Base-by-base conservation (phyloP, 2,329 filamentous ascomycete species). In the Talaromyces albobiverticillius region DNA sequence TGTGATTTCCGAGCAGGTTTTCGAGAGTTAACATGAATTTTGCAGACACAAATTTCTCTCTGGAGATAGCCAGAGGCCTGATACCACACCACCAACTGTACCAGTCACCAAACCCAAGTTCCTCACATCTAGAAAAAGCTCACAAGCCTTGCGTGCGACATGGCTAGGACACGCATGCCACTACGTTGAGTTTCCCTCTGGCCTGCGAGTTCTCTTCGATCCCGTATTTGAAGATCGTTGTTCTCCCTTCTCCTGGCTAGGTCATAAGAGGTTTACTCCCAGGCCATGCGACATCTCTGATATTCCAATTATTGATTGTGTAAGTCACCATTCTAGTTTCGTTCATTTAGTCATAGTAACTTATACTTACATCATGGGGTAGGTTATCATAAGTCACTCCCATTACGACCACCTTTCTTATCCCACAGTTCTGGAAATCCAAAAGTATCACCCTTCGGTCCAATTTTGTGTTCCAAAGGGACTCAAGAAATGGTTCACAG, bases 141-240 rank as follows among this genome's bases (percentile, higher is more conserved):
- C 52, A 3, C 43, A 45, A 26, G 43, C 56, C 36, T 16, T 57
- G 29, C 83, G 89, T 50, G 88, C 90, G 18, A 95, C 90, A 32
- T 95, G 90, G 90, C 83, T 95, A 4, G 91, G 91, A 45, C 91
- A 95, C 68, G 90, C 90, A 7, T 95, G 89, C 75, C 94, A 90
- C 75, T 90, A 88, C 63, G 81, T 93, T 64, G 90, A 95, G 70
- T 95, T 89, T 65, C 89, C 90, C 4, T 81, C 81, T 11, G 90
- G 90, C 1, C 76, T 95, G 53, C 84, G 90, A 56, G 88, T 93
- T 13, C 82, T 95, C 6, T 95, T 95, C 68, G 90, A 95, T 67
- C 90, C 90, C 4, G 90, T 95, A 45, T 94, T 95, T 62, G 88
- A 90, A 67, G 82, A 89, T 58, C 83, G 89, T 65, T 95, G 90